Evolutionary conservation across 75 land plant genomes (phyloP).

Genomic region (Pinus tabuliformis): DNA sequence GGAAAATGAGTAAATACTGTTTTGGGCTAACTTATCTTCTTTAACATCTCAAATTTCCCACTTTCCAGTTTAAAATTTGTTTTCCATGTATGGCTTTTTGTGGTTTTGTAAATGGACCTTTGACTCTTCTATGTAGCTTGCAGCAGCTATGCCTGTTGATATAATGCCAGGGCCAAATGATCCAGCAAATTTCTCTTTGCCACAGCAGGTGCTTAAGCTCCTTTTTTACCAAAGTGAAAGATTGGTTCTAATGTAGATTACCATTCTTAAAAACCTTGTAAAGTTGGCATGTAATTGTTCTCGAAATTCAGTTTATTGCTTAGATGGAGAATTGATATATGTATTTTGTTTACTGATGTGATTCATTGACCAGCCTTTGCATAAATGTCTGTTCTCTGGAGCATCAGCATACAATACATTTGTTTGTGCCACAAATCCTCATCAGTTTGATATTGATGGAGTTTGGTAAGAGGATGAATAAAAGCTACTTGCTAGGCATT

Average conservation of each 20-base stretch:
- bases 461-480: constrained; percentile 46
- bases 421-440: constrained; percentile 88
- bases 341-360: constrained; percentile 1
- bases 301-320: background rate
- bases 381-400: constrained; percentile 91
- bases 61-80: background rate
- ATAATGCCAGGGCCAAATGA: constrained; percentile 96
- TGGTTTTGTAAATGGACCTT: background rate
- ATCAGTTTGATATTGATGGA: constrained; percentile 90
- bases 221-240: constrained; percentile 2
- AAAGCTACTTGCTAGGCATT: background rate
- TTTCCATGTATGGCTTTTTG: background rate
- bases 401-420: constrained; percentile 84
- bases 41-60: background rate
- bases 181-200: constrained; percentile 94
- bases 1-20: background rate
- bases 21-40: background rate
- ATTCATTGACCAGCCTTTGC: constrained; percentile 66
- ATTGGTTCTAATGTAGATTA: constrained; percentile 2
- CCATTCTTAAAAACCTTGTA: background rate
- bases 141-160: constrained; percentile 85
- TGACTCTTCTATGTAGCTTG: constrained; percentile 55
- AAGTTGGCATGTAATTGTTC: constrained; percentile 6
- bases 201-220: constrained; percentile 76
- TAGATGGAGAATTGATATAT: background rate